Conservation (phyloP, 805 yeast species). For the Saturnispora quitensis region DNA sequence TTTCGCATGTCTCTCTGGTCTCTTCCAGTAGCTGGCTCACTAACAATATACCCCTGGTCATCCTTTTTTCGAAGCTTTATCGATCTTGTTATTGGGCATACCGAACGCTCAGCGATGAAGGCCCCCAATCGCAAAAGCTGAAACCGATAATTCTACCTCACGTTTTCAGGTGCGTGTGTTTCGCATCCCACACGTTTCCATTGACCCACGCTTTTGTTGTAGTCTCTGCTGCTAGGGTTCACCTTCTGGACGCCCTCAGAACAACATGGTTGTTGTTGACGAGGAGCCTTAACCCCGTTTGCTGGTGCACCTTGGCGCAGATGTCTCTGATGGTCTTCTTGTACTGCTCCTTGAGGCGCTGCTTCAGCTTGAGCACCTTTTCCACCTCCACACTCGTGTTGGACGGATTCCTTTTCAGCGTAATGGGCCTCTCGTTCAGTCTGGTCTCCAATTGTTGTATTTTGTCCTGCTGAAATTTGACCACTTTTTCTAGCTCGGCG, state of each 20-base stretch:
- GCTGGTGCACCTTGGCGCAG: background rate
- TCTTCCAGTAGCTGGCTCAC: background rate
- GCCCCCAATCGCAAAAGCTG: background rate
- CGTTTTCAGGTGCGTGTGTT: too few species aligned
- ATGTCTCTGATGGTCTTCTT: background rate
- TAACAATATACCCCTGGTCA: background rate
- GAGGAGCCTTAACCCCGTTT: background rate
- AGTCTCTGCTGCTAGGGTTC: background rate
- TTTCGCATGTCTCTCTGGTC: background rate
- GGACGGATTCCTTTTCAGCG: background rate
- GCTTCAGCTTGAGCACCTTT: background rate
- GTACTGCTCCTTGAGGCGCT: background rate
- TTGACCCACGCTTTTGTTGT: background rate
- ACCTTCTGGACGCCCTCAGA: background rate
- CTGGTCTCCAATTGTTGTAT: background rate
- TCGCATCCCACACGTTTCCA: background rate
- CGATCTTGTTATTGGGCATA: background rate
- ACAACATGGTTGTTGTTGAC: background rate
- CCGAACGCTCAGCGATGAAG: background rate
- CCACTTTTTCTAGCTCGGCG: background rate
- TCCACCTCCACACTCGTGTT: background rate
- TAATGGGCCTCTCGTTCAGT: background rate
- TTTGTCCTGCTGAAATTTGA: background rate
- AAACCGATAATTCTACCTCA: background rate
- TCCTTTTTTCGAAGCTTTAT: background rate